Conservation (phyloP, 2,329 filamentous ascomycete genomes). For the Talaromyces rugulosus region DNA sequence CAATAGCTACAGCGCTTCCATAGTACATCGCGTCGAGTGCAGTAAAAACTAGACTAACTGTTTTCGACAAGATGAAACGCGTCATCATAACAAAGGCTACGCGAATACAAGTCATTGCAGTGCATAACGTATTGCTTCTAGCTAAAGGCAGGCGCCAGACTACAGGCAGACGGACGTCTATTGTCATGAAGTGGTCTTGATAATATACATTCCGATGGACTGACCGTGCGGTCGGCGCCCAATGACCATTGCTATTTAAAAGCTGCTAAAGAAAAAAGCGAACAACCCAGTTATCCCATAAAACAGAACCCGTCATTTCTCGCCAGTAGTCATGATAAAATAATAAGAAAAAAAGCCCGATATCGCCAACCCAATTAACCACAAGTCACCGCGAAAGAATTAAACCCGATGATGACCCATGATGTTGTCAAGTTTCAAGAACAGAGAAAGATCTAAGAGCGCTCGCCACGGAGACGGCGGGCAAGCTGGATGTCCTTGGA, state of each 20-base stretch:
- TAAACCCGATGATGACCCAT: constrained; percentile 22
- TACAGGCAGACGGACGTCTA: constrained; percentile 17
- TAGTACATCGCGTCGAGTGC: no score
- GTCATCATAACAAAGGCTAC: not conserved
- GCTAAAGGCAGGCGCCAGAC: constrained; percentile 23
- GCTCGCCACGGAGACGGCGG: constrained; percentile 89
- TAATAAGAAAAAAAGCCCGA: constrained; percentile 31
- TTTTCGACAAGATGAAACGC: no score
- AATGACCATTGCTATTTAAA: constrained; percentile 16
- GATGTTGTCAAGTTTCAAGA: constrained; percentile 10
- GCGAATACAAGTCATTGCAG: not conserved
- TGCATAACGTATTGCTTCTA: constrained; percentile 10
- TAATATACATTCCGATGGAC: constrained; percentile 17
- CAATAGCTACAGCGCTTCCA: no score
- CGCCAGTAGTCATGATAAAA: constrained; percentile 39
- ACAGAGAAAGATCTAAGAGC: constrained; percentile 56
- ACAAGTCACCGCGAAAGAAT: constrained; percentile 25
- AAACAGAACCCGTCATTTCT: constrained; percentile 41
- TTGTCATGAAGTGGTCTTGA: constrained; percentile 15
- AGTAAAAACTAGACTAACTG: no score
- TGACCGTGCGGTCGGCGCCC: constrained; percentile 7
- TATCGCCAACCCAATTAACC: constrained; percentile 37
- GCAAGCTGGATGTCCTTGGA: constrained; percentile 95
- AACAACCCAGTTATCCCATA: constrained; percentile 37
- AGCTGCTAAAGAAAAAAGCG: constrained; percentile 15